Evolutionary conservation across 306 rosid species (phyloP).

Genomic region (Fragaria iinumae): DNA sequence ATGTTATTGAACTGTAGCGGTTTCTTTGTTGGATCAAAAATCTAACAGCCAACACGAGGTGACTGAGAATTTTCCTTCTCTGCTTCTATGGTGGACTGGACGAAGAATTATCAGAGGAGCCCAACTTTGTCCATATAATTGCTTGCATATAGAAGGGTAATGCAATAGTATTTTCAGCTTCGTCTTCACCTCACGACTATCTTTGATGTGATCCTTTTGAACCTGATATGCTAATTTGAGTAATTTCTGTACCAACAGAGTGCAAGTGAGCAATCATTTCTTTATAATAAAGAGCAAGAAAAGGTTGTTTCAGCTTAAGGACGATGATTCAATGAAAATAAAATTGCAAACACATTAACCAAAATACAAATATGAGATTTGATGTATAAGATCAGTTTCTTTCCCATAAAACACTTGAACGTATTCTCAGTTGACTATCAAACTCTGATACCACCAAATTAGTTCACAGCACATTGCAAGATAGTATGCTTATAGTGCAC

Average conservation of each 20-base stretch:
- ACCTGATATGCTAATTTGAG: not conserved
- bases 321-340: not conserved
- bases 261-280: not conserved
- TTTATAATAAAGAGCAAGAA: not conserved
- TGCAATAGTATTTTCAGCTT: not conserved
- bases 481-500: not conserved
- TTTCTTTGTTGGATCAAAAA: constrained; percentile 1
- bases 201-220: not conserved
- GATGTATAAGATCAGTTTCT: not conserved
- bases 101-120: not conserved
- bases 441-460: not conserved
- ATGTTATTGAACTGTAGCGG: not conserved
- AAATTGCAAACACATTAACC: not conserved
- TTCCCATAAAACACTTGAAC: not conserved
- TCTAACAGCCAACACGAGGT: not conserved
- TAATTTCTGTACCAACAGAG: not conserved
- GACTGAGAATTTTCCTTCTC: not conserved
- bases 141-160: not conserved
- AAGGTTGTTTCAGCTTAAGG: not conserved
- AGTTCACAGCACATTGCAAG: not conserved
- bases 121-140: constrained; percentile 1
- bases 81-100: not conserved
- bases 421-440: not conserved
- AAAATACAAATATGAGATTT: not conserved
- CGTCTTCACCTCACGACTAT: not conserved